Evolutionary conservation across 768 basidiomycete genomes (phyloP), one percentile per base, ranked within the genome.

Genomic region (Lactarius hengduanensis): DNA sequence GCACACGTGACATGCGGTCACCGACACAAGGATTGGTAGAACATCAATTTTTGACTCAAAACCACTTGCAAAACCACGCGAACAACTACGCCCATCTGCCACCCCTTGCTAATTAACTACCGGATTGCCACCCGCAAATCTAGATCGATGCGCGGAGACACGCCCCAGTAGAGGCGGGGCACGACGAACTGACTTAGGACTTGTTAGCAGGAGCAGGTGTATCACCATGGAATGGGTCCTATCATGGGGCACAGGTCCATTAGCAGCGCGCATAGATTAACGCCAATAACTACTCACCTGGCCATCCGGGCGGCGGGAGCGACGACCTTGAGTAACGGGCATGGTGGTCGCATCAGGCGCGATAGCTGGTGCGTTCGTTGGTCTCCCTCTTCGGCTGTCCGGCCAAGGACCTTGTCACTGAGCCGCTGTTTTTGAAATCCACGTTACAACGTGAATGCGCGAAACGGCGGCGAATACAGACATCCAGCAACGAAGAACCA

Each of bases 181-280:
- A 22, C 22, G 11, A 22, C 22, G 10, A n/a, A 22, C 22, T 11
- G 13, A 8, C 30, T 58, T 59, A 64, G n/a, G 47, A 45, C 30
- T 59, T 20, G 5, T 53, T 47, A 36, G 47, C 22, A 54, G 45
- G 47, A 8, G 30, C n/a, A 1, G n/a, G 13, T 2, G 5, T 34
- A 3, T 55, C 47, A 20, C 36, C 16, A 15, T 11, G 61, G 57
- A 41, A 67, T 16, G 61, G 47, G 40, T 67, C 66, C 66, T 67
- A 20, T 67, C 66, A 61, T 54, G 9, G 6, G 36, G 40, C 3
- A n/a, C 18, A 18, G 20, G n/a, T 41, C 62, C 47, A 63, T 47
- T 18, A 63, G 22, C 56, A 3, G 3, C 4, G 18, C 10, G 16
- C 6, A 15, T 2, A 30, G 22, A 30, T 30, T 30, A 30, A 30